Base-by-base conservation (phyloP, 179 eudicot species). In the Vitellaria paradoxa region DNA sequence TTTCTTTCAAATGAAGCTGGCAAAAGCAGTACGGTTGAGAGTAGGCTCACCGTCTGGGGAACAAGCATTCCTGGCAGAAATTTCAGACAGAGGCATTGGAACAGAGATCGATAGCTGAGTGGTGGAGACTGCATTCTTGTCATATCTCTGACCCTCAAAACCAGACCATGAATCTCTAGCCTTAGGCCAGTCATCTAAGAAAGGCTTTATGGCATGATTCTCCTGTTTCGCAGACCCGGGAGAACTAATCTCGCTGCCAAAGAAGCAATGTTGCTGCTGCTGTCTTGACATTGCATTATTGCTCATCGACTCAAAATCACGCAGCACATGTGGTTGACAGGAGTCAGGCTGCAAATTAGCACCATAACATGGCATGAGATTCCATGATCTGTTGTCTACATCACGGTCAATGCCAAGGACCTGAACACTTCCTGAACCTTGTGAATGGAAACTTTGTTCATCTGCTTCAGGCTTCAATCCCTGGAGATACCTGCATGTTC, bases 131-230 rank as follows among this genome's bases (percentile, higher is more conserved):
- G 82, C 23, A 40, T 77, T 87, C 76, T 82, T 84, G 74, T 81
- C 78, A 21, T 84, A 76, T 60, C 80, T 80, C 52, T 73, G 86
- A 77, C 67, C 77, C n/a, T 82, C 87, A 45, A 87, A 80, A 49
- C 70, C 76, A 52, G 86, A 72, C 89, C 89, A 87, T n/a, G 86
- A 75, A 78, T 79, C 88, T 65, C 83, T 80, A 37, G 77, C 57
- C 12, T 79, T 79, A 24, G 89, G 83, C 87, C 85, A 85, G 66
- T 87, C 89, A 46, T 85, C 85, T 49, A 85, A 85, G 84, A 87
- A 87, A 55, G 87, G 86, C 52, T 84, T 85, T 69, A 81, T 76
- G 7, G 76, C 70, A 37, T 78, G 81, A 65, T 79, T 84, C 81
- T 87, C 86, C 52, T 78, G 81, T 81, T 86, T 82, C 42, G 30